Base-by-base conservation (phyloP, 2,329 filamentous ascomycete genomes). In the Uncinocarpus reesii region DNA sequence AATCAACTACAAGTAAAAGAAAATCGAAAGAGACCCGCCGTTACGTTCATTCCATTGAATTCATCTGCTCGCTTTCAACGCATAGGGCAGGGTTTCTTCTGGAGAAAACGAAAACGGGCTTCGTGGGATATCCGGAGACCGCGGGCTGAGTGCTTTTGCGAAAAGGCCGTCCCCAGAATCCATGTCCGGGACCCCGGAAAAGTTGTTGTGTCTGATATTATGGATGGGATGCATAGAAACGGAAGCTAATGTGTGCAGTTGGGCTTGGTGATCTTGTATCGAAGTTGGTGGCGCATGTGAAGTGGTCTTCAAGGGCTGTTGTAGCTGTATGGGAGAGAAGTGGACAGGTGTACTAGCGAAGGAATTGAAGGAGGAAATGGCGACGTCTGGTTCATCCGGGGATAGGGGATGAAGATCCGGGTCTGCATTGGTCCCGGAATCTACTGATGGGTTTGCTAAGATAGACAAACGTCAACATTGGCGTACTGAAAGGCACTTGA, bases 101-200 rank as follows among this genome's bases (percentile, higher is more conserved):
- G 63, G 62, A 24, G 68, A 65, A 61, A 81, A 78, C 2, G 76
- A 78, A 60, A 95, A 95, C 0, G 87, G 88, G 60, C 85, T 89
- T 57, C 81, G 85, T 46, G 81, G 80, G 73, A 92, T 87, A 56
- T 93, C 87, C 0, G 88, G 88, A 58, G 85, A 89, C 43, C 88
- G 75, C 1, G 88, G 88, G 59, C 85, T 90, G 68, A 95, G 79
- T 1, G 86, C 87, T 45, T 94, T 75, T 0, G 87, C 88, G 61
- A 95, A 95, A 2, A 95, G 72, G 34, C 85, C 89, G 50, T 94
- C 87, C 55, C 87, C 83, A 0, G 75, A 77, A 34, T 82, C 78
- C 4, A 57, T 53, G 63, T 52, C 64, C 42, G 50, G 55, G 31
- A 50, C 68, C 62, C 51, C 47, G 43, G 35, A 36, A 11, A 18